Evolutionary conservation across 148 eudicot genomes (phyloP), one percentile per base, ranked within the genome.

Genomic region (Persicaria tinctoria): DNA sequence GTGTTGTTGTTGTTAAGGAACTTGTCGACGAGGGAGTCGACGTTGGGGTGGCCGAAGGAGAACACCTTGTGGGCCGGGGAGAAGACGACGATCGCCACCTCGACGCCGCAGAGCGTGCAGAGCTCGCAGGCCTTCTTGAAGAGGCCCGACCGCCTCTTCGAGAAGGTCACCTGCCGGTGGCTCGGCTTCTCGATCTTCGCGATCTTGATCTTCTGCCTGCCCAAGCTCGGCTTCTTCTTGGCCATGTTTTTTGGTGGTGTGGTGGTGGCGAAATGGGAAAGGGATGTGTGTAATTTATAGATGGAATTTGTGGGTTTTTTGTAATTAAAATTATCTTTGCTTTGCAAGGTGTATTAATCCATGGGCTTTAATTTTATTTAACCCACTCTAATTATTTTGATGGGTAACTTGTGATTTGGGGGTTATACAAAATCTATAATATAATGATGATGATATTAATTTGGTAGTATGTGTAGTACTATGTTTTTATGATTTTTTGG

Each of bases 61-160:
- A 59, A 59, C 32, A 59, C 64, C 32, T 59, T 59, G 32, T 18
- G 8, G 10, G 64, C 64, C 10, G 64, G 64, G 3, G 72, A 68
- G 48, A 38, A 68, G n/a, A 68, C 72, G 48, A 68, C 20, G 46
- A 68, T 46, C 17, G 48, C 72, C 48, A 68, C 41, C 72, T 68
- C 72, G 8, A 68, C 72, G 9, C 49, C 72, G 48, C 72, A 68
- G 4, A 68, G 72, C 48, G 49, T 68, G 72, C 48, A 68, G 17
- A 68, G 72, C 48, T 68, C 72, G 48, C 49, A 38, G 27, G 72
- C 72, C 72, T 68, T 68, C 49, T 68, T 68, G 49, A 68, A 38
- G 0, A 68, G 18, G 2, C 72, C 72, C 48, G 72, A 68, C 41
- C 72, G 72, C 17, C 72, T 14, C 48, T 68, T 68, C n/a, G 72